Conservation (phyloP, 2,329 filamentous ascomycete genomes). For the Xylaria multiplex region DNA sequence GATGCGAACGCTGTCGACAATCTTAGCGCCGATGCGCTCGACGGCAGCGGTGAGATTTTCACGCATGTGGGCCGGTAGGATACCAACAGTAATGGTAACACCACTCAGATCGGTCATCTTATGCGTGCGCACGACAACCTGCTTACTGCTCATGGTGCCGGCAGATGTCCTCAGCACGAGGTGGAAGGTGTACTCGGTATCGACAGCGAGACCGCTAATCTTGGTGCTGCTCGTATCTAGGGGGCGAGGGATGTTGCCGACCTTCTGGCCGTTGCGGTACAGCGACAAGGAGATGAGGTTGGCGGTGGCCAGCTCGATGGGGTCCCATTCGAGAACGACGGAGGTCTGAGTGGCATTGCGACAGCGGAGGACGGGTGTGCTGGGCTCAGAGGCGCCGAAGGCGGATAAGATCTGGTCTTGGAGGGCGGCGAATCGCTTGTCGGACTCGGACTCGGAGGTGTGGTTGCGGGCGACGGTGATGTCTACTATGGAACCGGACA, state of each 20-base stretch:
- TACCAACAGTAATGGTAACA: conserved; percentile 91
- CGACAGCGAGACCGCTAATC: conserved; percentile 94
- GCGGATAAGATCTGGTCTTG: conserved; percentile 87
- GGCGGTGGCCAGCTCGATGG: conserved; percentile 90
- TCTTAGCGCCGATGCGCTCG: conserved; percentile 89
- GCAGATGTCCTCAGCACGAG: conserved; percentile 90
- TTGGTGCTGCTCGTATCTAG: conserved; percentile 93
- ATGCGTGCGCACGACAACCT: conserved; percentile 87
- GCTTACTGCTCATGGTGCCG: conserved; percentile 85
- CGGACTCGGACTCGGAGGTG: conserved; percentile 77
- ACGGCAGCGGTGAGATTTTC: conserved; percentile 80
- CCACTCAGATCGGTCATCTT: conserved; percentile 98
- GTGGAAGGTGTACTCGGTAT: conserved; percentile 96
- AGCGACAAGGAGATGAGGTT: conserved; percentile 89
- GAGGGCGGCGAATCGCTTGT: conserved; percentile 81
- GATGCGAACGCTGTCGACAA: conserved; percentile 89
- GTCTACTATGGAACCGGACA: conserved; percentile 96
- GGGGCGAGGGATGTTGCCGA: conserved; percentile 90
- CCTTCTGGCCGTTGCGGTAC: conserved; percentile 96
- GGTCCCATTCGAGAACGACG: conserved; percentile 97
- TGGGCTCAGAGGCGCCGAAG: conserved; percentile 83
- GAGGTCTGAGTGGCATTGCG: conserved; percentile 99
- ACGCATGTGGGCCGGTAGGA: conserved; percentile 77
- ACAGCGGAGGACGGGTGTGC: conserved; percentile 82
- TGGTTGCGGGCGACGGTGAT: conserved; percentile 93